Evolutionary conservation across 2,329 filamentous ascomycete species (phyloP).

Genomic region (Pseudogymnoascus sp.): DNA sequence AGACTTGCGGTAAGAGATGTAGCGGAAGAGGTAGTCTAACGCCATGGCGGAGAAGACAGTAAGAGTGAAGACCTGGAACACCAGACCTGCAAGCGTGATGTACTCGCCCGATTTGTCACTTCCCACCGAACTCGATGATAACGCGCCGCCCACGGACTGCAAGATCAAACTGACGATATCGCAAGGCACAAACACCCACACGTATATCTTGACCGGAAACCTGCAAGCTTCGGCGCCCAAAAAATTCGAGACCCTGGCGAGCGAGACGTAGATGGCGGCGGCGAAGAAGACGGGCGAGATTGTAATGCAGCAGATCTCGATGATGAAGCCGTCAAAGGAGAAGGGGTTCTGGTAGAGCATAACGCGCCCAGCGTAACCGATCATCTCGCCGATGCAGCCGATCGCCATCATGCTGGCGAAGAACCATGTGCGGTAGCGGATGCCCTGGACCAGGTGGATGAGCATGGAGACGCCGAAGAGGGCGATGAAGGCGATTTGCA

Average conservation of each 20-base stretch:
- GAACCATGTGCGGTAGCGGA: conserved; percentile 24
- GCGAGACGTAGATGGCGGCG: conserved; percentile 54
- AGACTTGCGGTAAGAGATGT: conserved; percentile 6
- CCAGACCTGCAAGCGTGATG: conserved; percentile 55
- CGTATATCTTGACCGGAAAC: conserved; percentile 32
- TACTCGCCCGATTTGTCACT: conserved; percentile 37
- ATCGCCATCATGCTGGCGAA: conserved; percentile 39
- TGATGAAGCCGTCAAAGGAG: conserved; percentile 37
- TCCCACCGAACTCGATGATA: conserved; percentile 48
- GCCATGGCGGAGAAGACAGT: conserved; percentile 43
- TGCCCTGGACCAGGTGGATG: conserved; percentile 26
- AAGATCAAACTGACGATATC: conserved; percentile 53
- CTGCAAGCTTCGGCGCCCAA: conserved; percentile 41
- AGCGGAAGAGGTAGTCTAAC: conserved; percentile 17
- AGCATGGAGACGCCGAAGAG: conserved; percentile 40
- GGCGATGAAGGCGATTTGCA: conserved; percentile 43
- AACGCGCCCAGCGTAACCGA: conserved; percentile 52
- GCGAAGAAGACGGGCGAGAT: conserved; percentile 57
- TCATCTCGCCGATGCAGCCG: conserved; percentile 45
- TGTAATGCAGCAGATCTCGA: conserved; percentile 54
- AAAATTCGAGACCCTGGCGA: conserved; percentile 40
- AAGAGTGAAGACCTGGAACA: conserved; percentile 51
- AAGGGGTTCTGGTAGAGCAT: conserved; percentile 46
- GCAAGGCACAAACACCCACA: conserved; percentile 47
- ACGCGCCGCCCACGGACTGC: conserved; percentile 49